Conservation (phyloP, 2,329 filamentous ascomycete genomes). For the Claviceps spartinae region DNA sequence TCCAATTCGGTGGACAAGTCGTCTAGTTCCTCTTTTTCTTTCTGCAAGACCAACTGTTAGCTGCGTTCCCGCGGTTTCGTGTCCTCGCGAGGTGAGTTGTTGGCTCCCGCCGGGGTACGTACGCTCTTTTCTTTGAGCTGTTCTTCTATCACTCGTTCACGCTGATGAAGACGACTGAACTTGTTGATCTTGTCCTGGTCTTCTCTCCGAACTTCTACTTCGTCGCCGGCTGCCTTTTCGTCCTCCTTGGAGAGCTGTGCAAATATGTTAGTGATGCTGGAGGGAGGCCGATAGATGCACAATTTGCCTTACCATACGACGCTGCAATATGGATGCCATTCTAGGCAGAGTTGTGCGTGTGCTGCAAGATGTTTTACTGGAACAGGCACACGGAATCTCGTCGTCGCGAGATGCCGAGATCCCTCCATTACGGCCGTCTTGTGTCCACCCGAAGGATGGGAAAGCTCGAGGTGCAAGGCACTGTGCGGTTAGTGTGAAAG, state of each 20-base stretch:
- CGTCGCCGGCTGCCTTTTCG: conserved; percentile 60
- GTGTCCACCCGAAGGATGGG: background rate
- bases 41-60: conserved; percentile 37
- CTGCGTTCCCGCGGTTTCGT: too few relatives aligned
- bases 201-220: conserved; percentile 87
- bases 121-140: conserved; percentile 70
- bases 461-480: background rate
- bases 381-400: background rate
- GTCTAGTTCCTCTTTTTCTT: conserved; percentile 96
- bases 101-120: conserved; percentile 16
- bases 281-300: background rate
- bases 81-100: too few relatives aligned
- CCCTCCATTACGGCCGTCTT: background rate
- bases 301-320: conserved; percentile 39
- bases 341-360: conserved; percentile 3
- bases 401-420: background rate
- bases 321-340: conserved; percentile 38
- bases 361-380: background rate
- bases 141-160: conserved; percentile 65
- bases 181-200: conserved; percentile 99
- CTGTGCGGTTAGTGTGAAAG: background rate
- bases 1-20: conserved; percentile 86
- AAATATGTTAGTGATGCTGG: conserved; percentile 7
- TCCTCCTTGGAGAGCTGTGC: conserved; percentile 82
- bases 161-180: conserved; percentile 88